These are phyloP conservation scores for Solanum virginianum DNA, from an alignment of 257 asterid species.

Conservation along the genomic window DNA sequence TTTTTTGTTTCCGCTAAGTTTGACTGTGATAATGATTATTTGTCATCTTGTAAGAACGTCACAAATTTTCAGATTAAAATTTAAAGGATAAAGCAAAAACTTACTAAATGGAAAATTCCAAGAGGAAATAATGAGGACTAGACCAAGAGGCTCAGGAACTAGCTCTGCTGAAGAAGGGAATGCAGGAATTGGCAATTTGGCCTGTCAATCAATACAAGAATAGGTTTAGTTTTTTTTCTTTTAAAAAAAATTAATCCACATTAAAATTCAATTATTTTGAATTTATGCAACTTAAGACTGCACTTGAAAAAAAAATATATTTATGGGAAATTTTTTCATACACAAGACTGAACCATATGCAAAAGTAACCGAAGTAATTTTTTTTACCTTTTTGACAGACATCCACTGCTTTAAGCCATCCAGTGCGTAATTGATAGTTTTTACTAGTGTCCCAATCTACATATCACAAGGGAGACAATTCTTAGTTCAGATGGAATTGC, in stretches of 20 bases:
- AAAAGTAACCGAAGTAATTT: too few species aligned
- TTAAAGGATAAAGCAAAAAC: not conserved
- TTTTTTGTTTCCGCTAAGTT: not conserved
- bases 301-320: too few species aligned
- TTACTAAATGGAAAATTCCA: conserved; percentile 87
- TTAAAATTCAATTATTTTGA: too few species aligned
- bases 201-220: conserved; percentile 26
- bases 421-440: conserved; percentile 43
- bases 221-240: too few species aligned
- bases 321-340: too few species aligned
- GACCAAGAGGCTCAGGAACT: conserved; percentile 87
- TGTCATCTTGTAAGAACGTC: not conserved
- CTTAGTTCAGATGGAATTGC: not conserved
- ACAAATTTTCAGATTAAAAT: not conserved
- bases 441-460: conserved; percentile 59
- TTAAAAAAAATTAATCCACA: too few species aligned
- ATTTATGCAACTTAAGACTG: too few species aligned
- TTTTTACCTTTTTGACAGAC: conserved; percentile 38
- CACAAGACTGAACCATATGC: too few species aligned
- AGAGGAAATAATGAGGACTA: conserved; percentile 59
- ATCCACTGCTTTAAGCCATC: conserved; percentile 53
- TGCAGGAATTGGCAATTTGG: conserved; percentile 52
- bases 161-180: conserved; percentile 56
- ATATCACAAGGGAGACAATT: not conserved
- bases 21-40: not conserved